Evolutionary conservation across 805 yeast species (phyloP), one percentile per base, ranked within the genome.

Genomic region (Ogataea parapolymorpha): DNA sequence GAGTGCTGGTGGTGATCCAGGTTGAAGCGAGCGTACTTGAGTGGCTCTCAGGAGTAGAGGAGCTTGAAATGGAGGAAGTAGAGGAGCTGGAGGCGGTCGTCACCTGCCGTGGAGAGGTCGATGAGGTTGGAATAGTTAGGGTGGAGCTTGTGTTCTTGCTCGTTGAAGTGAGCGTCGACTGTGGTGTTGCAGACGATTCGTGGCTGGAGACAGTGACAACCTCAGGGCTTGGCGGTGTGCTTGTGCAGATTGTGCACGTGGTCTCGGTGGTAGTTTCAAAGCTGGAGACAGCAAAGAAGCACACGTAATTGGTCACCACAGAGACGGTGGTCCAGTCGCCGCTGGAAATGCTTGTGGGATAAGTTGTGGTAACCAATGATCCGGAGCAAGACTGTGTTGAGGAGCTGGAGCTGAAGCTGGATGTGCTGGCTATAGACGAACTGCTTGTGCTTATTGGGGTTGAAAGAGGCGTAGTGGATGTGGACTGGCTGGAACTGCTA

Each of bases 191-290:
- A 20, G 22, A 20, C 3, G 22, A 20, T 20, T 20, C 10, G 22
- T 20, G 22, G 22, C 22, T 20, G 22, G 9, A 20, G 22, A 20
- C 22, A 20, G 10, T 20, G 3, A 8, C 8, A 20, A 20, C 22
- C 9, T 20, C 27, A 6, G 27, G 27, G 14, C 13, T 25, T 25
- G n/a, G 14, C 14, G 27, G 11, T 17, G 39, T 11, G 34, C 38
- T 24, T 26, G 26, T 26, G 46, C 40, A 37, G 28, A 25, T 27
- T 20, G 35, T 31, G 32, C 46, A 36, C 23, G 44, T 27, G 16
- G 42, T 32, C 25, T 42, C 39, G 15, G 42, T 40, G 15, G 41
- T 37, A 16, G 42, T 27, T 16, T 24, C 33, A 9, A 23, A 27
- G 28, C 32, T 18, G 35, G 42, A 32, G 16, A 22, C 41, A 15